phyloP scores from a whole-genome alignment of 2,329 filamentous ascomycete species.

The Alternaria incomplexa region DNA sequence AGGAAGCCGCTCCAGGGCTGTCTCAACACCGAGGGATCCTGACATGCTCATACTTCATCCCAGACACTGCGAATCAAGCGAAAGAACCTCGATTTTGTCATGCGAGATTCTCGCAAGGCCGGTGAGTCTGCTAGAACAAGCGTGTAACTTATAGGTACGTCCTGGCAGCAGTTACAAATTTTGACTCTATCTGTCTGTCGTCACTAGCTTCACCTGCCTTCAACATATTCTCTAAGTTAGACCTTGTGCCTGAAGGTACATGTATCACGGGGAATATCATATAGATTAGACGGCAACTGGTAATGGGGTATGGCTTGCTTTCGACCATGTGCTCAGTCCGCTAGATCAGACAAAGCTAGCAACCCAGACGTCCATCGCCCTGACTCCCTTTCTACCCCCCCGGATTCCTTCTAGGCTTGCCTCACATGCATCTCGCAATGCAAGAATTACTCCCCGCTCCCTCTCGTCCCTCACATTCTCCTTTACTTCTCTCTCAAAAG shows the following conservation, averaged over 20 bases:
- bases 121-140: not conserved
- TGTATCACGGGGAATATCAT: not conserved
- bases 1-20: not conserved
- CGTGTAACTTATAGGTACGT: not conserved
- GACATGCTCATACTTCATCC: not conserved
- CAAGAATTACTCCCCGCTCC: slow-evolving; percentile 18
- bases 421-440: slow-evolving; percentile 26
- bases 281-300: not conserved
- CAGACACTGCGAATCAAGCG: slow-evolving; percentile 7
- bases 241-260: not conserved
- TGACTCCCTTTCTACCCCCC: slow-evolving; percentile 20
- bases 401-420: slow-evolving; percentile 20
- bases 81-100: slow-evolving; percentile 3
- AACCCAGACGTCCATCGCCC: slow-evolving; percentile 28
- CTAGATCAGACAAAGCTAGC: slow-evolving; percentile 23
- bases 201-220: not conserved
- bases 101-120: not conserved
- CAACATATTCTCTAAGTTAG: not conserved
- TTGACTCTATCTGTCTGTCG: not conserved
- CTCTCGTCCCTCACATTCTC: slow-evolving; percentile 20
- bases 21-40: not conserved
- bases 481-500: slow-evolving; percentile 21
- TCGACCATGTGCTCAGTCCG: not conserved
- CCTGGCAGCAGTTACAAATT: not conserved
- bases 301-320: not conserved